Base-by-base conservation (phyloP, 257 asterid genomes). In the Nicotiana knightiana region DNA sequence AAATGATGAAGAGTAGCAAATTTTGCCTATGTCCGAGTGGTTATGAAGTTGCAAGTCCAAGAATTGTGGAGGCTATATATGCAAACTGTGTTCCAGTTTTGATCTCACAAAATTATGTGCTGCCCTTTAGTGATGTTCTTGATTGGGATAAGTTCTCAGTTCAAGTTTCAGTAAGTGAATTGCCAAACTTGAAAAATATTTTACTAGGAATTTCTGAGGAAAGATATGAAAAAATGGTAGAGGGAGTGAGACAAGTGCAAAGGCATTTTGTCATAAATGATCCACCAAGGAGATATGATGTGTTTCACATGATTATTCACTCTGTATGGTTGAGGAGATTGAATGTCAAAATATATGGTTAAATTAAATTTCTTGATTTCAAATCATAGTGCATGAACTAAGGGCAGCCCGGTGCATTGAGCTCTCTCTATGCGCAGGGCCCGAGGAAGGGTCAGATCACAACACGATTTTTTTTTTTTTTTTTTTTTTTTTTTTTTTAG, bases 11-110 rank as follows among this genome's bases (percentile, higher is more conserved):
- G 71, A 84, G 39, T 8, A 91, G 92, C 87, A 89, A 62, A 76
- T 93, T 83, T 30, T 93, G 95, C 81, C 65, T 92, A 1, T 93
- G 97, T 55, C 97, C 97, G 0, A 92, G 97, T 43, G 97, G 97
- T 0, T 88, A 90, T 64, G 97, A 93, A 81, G 97, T 90, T 1
- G 95, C 95, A 0, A 93, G 95, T 80, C 95, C 97, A 2, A 81
- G 97, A 39, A 76, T 92, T 11, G 94, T 89, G 71, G 97, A 92
- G 90, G 94, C 93, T 0, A 92, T 92, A 0, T 93, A 91, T 81
- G 88, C 95, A 2, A 92, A 92, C 80, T 92, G 97, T 16, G 91
- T 90, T 26, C 95, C 94, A 0, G 93, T 91, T 0, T 26, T 93
- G 87, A 88, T 93, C 63, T 89, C 94, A 0, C 81, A 84, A 16